phyloP scores from a whole-genome alignment of 2,329 filamentous ascomycete species.

The Alternaria longipes region DNA sequence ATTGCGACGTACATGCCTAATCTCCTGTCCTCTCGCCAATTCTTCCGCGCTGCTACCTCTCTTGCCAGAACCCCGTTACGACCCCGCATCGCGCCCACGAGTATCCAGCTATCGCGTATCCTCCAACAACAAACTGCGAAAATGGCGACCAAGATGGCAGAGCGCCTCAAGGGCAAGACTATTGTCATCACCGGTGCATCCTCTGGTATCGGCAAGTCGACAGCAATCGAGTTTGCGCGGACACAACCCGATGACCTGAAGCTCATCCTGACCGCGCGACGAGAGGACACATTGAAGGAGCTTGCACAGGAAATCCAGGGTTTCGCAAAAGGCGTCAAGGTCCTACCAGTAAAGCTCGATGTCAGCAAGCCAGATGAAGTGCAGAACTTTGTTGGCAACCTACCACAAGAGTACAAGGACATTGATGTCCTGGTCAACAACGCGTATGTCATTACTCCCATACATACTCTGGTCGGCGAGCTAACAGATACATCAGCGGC shows the following conservation, averaged over 20 bases:
- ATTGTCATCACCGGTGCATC: slow-evolving; percentile 91
- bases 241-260: slow-evolving; percentile 81
- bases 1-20: slow-evolving; percentile 33
- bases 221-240: slow-evolving; percentile 91
- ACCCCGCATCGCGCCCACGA: slow-evolving; percentile 21
- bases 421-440: slow-evolving; percentile 88
- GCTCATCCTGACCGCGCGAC: slow-evolving; percentile 87
- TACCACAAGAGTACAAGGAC: slow-evolving; percentile 84
- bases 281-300: slow-evolving; percentile 79
- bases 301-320: slow-evolving; percentile 78
- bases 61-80: slow-evolving; percentile 22
- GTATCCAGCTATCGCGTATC: slow-evolving; percentile 13
- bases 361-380: slow-evolving; percentile 83
- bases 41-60: slow-evolving; percentile 28
- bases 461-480: too few species aligned
- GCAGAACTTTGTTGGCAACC: slow-evolving; percentile 71
- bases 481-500: slow-evolving; percentile 59
- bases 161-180: slow-evolving; percentile 92
- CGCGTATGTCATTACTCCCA: slow-evolving; percentile 12
- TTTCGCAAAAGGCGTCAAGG: slow-evolving; percentile 77
- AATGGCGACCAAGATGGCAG: slow-evolving; percentile 76
- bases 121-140: slow-evolving; percentile 48
- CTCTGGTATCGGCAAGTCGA: slow-evolving; percentile 85
- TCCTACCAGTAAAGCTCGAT: slow-evolving; percentile 84
- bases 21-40: slow-evolving; percentile 16